A percentile compares a stretch with the other conserved stretches of the same genome.
Evolutionary conservation across 2,329 filamentous ascomycete genomes (phyloP).

Genomic region (Massarina eburnea): DNA sequence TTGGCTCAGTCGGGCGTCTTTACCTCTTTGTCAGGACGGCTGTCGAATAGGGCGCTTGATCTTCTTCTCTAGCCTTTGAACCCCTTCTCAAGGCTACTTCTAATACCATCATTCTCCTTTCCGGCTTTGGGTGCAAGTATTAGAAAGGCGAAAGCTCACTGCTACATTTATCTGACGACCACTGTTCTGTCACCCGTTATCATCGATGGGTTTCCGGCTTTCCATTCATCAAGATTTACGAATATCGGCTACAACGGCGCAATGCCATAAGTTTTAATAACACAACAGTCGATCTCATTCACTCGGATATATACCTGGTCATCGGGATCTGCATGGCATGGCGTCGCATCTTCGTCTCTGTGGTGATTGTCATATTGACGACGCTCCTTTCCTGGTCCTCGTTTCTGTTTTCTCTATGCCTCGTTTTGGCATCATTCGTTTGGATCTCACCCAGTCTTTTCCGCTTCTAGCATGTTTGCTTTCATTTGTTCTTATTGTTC

Average conservation of each 20-base stretch:
- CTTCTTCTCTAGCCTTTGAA: neutral
- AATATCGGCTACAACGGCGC: neutral
- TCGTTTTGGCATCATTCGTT: neutral
- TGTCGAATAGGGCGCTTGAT: neutral
- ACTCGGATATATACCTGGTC: neutral
- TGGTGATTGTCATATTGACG: neutral
- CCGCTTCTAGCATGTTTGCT: neutral
- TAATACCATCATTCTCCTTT: neutral
- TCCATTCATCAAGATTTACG: neutral
- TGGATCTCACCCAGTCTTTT: neutral
- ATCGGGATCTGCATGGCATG: slow-evolving; percentile 1
- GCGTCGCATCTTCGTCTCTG: neutral
- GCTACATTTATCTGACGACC: neutral
- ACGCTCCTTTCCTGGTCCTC: neutral
- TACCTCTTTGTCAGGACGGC: neutral
- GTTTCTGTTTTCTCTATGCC: neutral
- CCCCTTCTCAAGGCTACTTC: neutral
- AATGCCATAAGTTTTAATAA: neutral
- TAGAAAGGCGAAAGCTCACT: neutral
- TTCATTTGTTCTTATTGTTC: neutral
- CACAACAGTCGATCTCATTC: neutral
- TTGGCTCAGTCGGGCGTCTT: neutral
- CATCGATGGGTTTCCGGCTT: neutral
- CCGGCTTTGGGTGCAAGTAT: neutral
- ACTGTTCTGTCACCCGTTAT: neutral